Conservation (phyloP, 306 rosid species). For the Nissolia schottii region DNA sequence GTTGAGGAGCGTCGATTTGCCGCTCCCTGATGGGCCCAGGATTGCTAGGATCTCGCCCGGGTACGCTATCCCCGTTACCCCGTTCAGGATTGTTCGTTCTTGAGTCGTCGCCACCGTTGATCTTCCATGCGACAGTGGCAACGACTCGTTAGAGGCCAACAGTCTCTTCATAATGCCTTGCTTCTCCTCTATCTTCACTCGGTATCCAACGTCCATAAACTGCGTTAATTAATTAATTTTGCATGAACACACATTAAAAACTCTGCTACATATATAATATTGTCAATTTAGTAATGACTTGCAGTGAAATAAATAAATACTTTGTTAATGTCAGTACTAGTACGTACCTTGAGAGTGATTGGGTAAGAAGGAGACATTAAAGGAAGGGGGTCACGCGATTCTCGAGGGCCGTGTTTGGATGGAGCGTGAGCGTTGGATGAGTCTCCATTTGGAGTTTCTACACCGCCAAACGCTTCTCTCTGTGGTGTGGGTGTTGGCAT, state of each 20-base stretch:
- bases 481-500: constrained; percentile 14
- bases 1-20: constrained; percentile 81
- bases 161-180: constrained; percentile 36
- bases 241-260: constrained; percentile 37
- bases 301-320: not conserved
- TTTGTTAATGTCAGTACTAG: not conserved
- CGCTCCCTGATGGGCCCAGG: constrained; percentile 90
- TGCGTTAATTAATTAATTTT: constrained; percentile 46
- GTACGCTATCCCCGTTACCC: constrained; percentile 65
- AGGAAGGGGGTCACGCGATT: constrained; percentile 40
- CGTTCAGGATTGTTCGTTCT: constrained; percentile 56
- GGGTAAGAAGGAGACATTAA: constrained; percentile 49
- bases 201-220: constrained; percentile 74
- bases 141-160: not conserved
- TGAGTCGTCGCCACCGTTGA: constrained; percentile 19
- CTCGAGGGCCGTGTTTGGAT: constrained; percentile 31
- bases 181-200: constrained; percentile 42
- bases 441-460: constrained; percentile 30
- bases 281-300: not conserved
- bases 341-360: constrained; percentile 75
- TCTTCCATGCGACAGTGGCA: constrained; percentile 19
- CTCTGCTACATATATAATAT: not conserved
- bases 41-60: constrained; percentile 85
- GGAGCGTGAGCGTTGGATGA: not conserved
- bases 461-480: constrained; percentile 23